Conservation (phyloP, 139 green algal species). For the Closterium sp. region DNA sequence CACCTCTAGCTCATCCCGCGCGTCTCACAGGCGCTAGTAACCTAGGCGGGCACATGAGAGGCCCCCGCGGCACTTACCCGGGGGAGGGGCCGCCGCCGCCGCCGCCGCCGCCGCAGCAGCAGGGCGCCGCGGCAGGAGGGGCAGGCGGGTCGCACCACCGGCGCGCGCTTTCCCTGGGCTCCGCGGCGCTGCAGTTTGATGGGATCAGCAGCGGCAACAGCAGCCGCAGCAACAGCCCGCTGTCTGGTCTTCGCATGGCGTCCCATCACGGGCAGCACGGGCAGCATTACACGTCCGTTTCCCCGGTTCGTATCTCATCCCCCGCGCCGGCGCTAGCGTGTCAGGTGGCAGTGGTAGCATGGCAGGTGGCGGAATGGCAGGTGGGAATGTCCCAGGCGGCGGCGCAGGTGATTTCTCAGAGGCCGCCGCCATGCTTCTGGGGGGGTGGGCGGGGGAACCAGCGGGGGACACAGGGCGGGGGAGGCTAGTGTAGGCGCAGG, state of each 20-base stretch:
- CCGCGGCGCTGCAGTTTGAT: neutral
- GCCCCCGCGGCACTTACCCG: too few species aligned
- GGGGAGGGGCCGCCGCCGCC: too few species aligned
- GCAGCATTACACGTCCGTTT: neutral
- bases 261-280: neutral
- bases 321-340: neutral
- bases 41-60: neutral
- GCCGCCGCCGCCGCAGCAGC: too few species aligned
- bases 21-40: neutral
- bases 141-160: neutral
- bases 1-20: neutral
- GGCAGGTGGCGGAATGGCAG: neutral
- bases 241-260: neutral
- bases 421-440: neutral
- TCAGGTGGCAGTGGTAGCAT: too few species aligned
- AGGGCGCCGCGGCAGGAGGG: neutral
- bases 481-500: neutral
- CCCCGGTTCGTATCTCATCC: neutral
- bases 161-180: neutral
- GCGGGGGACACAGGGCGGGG: too few species aligned
- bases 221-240: neutral
- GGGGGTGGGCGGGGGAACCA: neutral
- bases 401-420: neutral
- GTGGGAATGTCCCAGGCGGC: too few species aligned
- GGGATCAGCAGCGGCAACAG: neutral